Percentiles rank a stretch among this genome's conserved stretches.
Evolutionary conservation across 192 early-diverging fungal genomes (phyloP).

Genomic region (Physocladia obscura): DNA sequence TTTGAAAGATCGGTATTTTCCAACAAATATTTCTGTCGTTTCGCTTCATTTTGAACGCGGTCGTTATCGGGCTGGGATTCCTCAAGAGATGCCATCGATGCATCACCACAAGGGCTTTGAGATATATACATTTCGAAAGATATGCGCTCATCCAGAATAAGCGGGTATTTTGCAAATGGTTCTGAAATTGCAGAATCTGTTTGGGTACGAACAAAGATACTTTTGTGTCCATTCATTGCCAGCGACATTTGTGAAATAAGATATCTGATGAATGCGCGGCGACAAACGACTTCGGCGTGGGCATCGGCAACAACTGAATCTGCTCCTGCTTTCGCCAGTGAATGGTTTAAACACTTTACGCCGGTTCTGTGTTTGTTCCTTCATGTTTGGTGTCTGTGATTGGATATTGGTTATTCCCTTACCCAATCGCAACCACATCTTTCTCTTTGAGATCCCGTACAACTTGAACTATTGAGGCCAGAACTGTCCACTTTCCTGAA

Average conservation of each 20-base stretch:
- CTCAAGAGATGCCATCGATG: constrained; percentile 56
- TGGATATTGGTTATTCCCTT: not conserved
- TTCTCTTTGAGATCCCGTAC: not conserved
- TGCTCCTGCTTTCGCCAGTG: not conserved
- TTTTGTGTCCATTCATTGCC: not conserved
- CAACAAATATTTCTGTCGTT: constrained; percentile 44
- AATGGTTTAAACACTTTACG: not conserved
- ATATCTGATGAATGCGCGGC: constrained; percentile 2
- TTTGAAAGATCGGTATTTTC: constrained; percentile 39
- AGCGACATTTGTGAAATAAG: not conserved
- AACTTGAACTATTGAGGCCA: not conserved
- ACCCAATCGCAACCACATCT: constrained; percentile 8
- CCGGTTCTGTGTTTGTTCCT: not conserved
- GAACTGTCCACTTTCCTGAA: not conserved
- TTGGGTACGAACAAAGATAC: constrained; percentile 34
- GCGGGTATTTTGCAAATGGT: not conserved
- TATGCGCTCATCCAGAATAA: constrained; percentile 1
- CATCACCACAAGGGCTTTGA: constrained; percentile 81
- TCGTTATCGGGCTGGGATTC: constrained; percentile 35
- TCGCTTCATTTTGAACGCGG: constrained; percentile 32
- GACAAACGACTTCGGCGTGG: constrained; percentile 9
- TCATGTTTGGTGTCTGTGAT: not conserved
- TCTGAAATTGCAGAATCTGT: too few relatives aligned
- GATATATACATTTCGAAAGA: constrained; percentile 75
- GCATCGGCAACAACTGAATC: not conserved